Percentiles rank a stretch among this genome's conserved stretches.
phyloP scores from a whole-genome alignment of 495 filamentous ascomycete species.

The Penicillium fimorum region DNA sequence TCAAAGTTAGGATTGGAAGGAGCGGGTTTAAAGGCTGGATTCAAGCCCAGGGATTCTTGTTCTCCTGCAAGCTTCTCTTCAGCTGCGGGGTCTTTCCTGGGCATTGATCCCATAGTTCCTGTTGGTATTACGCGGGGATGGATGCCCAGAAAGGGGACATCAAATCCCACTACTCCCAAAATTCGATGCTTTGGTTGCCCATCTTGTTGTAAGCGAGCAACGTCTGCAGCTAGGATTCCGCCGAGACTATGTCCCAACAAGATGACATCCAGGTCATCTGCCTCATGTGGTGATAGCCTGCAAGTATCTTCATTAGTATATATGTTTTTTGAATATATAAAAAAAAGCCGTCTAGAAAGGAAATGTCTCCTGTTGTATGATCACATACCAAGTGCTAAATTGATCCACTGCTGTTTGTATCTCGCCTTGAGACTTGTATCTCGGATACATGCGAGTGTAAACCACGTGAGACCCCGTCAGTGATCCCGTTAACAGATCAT shows the following conservation, averaged over 20 bases:
- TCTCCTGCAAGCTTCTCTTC: slow-evolving; percentile 29
- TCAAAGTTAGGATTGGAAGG: slow-evolving; percentile 56
- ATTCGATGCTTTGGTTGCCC: slow-evolving; percentile 61
- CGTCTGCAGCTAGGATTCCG: slow-evolving; percentile 77
- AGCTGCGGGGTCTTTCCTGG: slow-evolving; percentile 40
- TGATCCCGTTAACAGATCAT: slow-evolving; percentile 67
- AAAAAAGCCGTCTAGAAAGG: no score
- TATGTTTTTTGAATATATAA: not conserved
- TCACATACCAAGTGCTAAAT: slow-evolving; percentile 72
- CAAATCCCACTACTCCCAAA: slow-evolving; percentile 78
- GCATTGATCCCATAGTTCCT: slow-evolving; percentile 75
- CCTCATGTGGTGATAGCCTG: slow-evolving; percentile 76
- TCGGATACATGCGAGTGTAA: slow-evolving; percentile 89
- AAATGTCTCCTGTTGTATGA: not conserved
- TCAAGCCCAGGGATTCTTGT: slow-evolving; percentile 24
- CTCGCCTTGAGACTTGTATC: slow-evolving; percentile 77
- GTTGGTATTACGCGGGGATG: slow-evolving; percentile 83
- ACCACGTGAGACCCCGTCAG: slow-evolving; percentile 73
- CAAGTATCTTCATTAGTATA: slow-evolving; percentile 3
- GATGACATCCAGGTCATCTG: slow-evolving; percentile 71
- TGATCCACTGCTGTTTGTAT: slow-evolving; percentile 72
- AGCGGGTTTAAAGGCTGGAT: slow-evolving; percentile 17
- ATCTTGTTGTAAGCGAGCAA: slow-evolving; percentile 57
- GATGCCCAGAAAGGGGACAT: slow-evolving; percentile 84
- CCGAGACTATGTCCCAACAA: slow-evolving; percentile 91